Evolutionary conservation across 192 early-diverging fungal species (phyloP).

Genomic region (Coemansia sp.): DNA sequence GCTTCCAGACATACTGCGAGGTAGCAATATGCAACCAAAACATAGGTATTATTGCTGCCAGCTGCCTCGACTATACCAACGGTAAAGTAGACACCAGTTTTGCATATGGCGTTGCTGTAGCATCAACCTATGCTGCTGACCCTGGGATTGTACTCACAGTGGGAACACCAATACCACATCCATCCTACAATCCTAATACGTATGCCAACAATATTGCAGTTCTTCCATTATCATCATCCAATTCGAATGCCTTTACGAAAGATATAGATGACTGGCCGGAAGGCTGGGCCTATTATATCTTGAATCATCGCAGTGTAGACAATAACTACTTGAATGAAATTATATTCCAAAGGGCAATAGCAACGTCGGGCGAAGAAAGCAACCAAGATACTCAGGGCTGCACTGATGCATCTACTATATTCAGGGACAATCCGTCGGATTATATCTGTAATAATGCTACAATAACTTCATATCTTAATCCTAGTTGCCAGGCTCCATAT

Average conservation of each 20-base stretch:
- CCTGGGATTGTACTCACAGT: not conserved
- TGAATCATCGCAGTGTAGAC: not conserved
- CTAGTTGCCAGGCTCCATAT: slow-evolving; percentile 2
- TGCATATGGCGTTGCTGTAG: slow-evolving; percentile 6
- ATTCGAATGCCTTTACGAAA: not conserved
- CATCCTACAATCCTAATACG: slow-evolving; percentile 4
- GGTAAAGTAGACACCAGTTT: not conserved
- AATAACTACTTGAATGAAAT: not conserved
- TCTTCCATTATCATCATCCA: not conserved
- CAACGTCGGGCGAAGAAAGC: not conserved
- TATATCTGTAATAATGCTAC: slow-evolving; percentile 4
- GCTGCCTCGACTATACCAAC: slow-evolving; percentile 19
- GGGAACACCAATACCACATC: slow-evolving; percentile 14
- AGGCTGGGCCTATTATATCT: not conserved
- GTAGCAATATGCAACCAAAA: slow-evolving; percentile 17
- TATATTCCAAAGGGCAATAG: not conserved
- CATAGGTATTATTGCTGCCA: slow-evolving; percentile 26
- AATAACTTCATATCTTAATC: not conserved
- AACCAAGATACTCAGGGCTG: not conserved
- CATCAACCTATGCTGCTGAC: not conserved
- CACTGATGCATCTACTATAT: slow-evolving; percentile 8
- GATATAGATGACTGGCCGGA: slow-evolving; percentile 4
- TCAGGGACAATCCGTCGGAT: not conserved
- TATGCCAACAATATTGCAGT: slow-evolving; percentile 23
- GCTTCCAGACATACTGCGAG: slow-evolving; percentile 17